Conservation (phyloP, 768 basidiomycete species). For the Pulveroboletus ravenelii region DNA sequence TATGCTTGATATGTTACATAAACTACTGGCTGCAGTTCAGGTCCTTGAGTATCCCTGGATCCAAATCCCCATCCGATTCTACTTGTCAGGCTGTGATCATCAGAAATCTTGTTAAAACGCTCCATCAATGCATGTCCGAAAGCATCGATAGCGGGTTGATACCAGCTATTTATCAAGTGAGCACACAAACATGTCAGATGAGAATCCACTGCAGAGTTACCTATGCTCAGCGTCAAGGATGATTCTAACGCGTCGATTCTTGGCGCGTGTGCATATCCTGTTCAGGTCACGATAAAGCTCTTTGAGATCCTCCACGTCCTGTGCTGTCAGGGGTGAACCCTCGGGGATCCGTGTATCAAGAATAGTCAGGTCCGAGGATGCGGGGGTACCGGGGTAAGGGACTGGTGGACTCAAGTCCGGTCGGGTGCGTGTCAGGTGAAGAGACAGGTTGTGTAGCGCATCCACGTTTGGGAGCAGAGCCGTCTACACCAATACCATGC, state of each 20-base stretch:
- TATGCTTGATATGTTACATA: slow-evolving; percentile 92
- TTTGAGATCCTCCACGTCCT: slow-evolving; percentile 58
- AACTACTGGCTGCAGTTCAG: slow-evolving; percentile 59
- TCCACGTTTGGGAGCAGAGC: slow-evolving; percentile 63
- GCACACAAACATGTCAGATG: not conserved
- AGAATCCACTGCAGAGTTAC: slow-evolving; percentile 24
- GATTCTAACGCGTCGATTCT: slow-evolving; percentile 58
- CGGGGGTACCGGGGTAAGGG: slow-evolving; percentile 68
- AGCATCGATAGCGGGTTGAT: slow-evolving; percentile 78
- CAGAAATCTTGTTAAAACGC: slow-evolving; percentile 57
- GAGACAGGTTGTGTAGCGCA: slow-evolving; percentile 58
- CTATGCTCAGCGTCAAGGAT: slow-evolving; percentile 86
- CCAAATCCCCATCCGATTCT: slow-evolving; percentile 1
- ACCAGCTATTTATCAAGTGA: slow-evolving; percentile 41
- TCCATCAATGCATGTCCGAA: slow-evolving; percentile 70
- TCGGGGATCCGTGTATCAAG: slow-evolving; percentile 29
- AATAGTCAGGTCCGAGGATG: slow-evolving; percentile 53
- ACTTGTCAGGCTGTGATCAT: slow-evolving; percentile 2
- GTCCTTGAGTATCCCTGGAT: not conserved
- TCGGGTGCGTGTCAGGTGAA: slow-evolving; percentile 47
- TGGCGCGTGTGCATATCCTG: slow-evolving; percentile 60
- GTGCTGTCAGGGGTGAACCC: slow-evolving; percentile 36
- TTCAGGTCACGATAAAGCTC: slow-evolving; percentile 59
- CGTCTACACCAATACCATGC: slow-evolving; percentile 38
- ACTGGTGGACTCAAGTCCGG: slow-evolving; percentile 31